Base-by-base conservation (phyloP, 768 basidiomycete species). In the Candolleomyces eurysporus region DNA sequence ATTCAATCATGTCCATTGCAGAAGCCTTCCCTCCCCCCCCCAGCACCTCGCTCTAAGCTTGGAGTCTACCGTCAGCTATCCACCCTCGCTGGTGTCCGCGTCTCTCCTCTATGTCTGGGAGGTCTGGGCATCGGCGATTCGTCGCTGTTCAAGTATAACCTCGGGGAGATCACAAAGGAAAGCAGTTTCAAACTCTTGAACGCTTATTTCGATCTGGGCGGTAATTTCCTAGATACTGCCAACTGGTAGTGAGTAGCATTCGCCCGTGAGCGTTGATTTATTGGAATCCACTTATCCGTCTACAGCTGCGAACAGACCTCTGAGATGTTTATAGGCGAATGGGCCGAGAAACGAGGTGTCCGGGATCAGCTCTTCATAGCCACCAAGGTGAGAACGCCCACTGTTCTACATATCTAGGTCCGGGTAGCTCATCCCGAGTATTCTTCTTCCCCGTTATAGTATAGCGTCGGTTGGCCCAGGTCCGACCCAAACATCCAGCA, bases 271-370 rank as follows among this genome's bases (percentile, higher is more conserved):
- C 11, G 1, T 36, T 11, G 36, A 46, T 46, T 46, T 5, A 17
- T 46, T 26, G 26, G 6, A 6, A 46, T 14, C 45, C 6, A 7
- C 1, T 5, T 17, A 17, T 17, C 16, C 45, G 36, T 11, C 36
- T 46, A 17, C 22, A 81, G 78, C 58, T 82, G 85, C 63, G 77
- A 83, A 59, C 83, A 81, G 61, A 67, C 77, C 30, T 83, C 81
- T 7, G 85, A 88, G 66, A 53, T 62, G 49, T 76, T 78, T 62
- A 73, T 83, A 22, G 82, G 82, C 7, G 81, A 83, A 64, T 84
- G 81, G 82, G 76, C 78, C 64, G 74, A 78, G 61, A 60, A 67
- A 26, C 71, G 79, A 26, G 73, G 72, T 0, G 76, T 77, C 55
- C 72, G 82, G 11, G 78, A 82, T 60, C 76, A 80, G 63, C 73